Base-by-base conservation (phyloP, 1,284 basidiomycete species). In the Albatrellus sp. region DNA sequence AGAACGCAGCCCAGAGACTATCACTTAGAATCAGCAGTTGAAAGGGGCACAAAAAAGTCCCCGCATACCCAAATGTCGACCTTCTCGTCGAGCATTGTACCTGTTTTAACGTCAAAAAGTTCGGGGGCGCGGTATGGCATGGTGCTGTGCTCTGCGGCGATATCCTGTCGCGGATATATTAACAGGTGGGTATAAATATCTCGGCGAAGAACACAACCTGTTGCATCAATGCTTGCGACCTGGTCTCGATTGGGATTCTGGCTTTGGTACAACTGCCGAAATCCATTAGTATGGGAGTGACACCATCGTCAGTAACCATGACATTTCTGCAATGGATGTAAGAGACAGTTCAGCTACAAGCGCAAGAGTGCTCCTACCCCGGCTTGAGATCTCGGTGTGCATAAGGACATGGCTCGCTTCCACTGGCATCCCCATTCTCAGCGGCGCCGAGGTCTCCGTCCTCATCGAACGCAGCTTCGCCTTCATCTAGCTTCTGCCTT, bases 371-470 rank as follows among this genome's bases (percentile, higher is more conserved):
- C 13, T 67, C 80, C 56, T 56, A 91, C 90, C 84, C 92, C 34
- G 94, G 96, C 65, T 99, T 98, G 57, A 98, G 71, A 65, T 99
- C 94, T 48, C 96, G 72, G 66, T 98, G 96, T 0, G 94, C 93
- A 60, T 96, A 99, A 0, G 96, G 91, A 5, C 91, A 74, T 8
- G 84, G 54, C 45, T 72, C 64, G 5, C 67, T 69, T 1, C 59
- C 46, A 20, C 60, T 58, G 52, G 62, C 57, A 50, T 57, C 53
- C 35, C 60, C 53, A 42, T 60, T 60, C 38, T 54, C 60, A 24
- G 50, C 61, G 55, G 55, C 60, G n/a, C 65, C 61, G 38, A 70
- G 54, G 52, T 88, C 86, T 50, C 83, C 79, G 46, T 88, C 84
- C 0, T 79, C 80, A 52, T 90, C 86, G 57, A 90, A 91, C 9